Conservation (phyloP, 2,329 filamentous ascomycete genomes). For the Amauroascus verrucosus region DNA sequence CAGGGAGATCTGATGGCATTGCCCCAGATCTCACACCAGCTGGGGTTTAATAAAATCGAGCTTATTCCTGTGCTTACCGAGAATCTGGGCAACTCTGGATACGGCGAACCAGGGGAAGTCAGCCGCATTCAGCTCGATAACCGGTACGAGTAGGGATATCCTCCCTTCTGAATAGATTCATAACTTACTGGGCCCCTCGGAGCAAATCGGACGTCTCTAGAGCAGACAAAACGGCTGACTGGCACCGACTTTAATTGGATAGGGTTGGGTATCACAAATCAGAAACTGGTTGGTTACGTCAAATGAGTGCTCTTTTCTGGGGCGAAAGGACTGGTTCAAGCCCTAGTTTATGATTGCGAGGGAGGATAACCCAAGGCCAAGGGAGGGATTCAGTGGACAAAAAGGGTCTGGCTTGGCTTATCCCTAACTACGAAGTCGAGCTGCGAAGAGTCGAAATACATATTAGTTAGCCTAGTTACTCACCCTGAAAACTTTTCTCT, state of each 20-base stretch:
- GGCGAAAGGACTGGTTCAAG: not conserved
- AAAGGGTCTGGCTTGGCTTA: not conserved
- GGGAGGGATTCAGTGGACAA: not conserved
- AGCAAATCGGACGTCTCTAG: not conserved
- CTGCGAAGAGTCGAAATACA: not conserved
- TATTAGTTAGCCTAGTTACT: not conserved
- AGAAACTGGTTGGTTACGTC: not conserved
- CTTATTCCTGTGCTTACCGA: conserved; percentile 2
- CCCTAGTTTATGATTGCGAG: not conserved
- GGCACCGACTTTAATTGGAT: not conserved
- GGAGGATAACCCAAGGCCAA: not conserved
- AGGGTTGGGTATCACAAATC: not conserved
- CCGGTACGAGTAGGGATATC: not conserved
- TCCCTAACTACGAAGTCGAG: not conserved
- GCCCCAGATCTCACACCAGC: not conserved
- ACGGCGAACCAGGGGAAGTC: not conserved
- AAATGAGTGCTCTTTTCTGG: not conserved
- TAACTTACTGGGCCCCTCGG: not conserved
- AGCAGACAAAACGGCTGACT: not conserved
- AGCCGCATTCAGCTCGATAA: conserved; percentile 1
- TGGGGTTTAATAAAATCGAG: not conserved
- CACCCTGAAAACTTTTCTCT: not conserved
- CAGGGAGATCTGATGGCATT: not conserved
- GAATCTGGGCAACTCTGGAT: not conserved
- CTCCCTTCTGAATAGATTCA: not conserved